These are phyloP conservation scores for Saccharomycopsis vini DNA, from an alignment of 805 yeast species.

Conservation along the genomic window DNA sequence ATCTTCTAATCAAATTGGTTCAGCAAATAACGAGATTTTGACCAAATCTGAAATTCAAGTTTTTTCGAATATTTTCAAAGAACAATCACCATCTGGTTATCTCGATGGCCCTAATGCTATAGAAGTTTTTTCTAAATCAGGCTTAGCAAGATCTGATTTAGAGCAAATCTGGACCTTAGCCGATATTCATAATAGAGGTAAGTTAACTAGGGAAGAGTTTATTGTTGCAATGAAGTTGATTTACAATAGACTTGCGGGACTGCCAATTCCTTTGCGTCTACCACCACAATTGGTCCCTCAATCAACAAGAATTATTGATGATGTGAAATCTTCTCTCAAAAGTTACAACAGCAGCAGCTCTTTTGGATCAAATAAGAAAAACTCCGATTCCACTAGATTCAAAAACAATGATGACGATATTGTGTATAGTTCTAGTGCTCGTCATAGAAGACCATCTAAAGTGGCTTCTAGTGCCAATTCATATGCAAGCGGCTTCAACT, in stretches of 20 bases:
- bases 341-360: not conserved
- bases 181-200: conserved; percentile 76
- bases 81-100: conserved; percentile 44
- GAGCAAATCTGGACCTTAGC: conserved; percentile 88
- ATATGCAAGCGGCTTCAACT: conserved; percentile 28
- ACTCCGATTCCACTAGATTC: conserved; percentile 34
- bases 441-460: conserved; percentile 36
- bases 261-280: conserved; percentile 67
- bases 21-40: conserved; percentile 66
- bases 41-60: conserved; percentile 39
- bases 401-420: conserved; percentile 68
- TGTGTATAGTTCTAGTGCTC: conserved; percentile 62
- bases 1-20: conserved; percentile 26
- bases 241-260: conserved; percentile 82
- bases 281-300: conserved; percentile 92
- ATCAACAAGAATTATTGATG: conserved; percentile 62
- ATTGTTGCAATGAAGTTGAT: conserved; percentile 96
- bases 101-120: conserved; percentile 79
- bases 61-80: conserved; percentile 73
- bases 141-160: conserved; percentile 73
- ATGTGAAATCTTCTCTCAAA: conserved; percentile 54
- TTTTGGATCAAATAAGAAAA: not conserved
- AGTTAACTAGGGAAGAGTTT: conserved; percentile 81
- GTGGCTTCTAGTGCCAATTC: conserved; percentile 15
- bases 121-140: conserved; percentile 82